These are phyloP conservation scores for Populus simonii DNA, from an alignment of 345 rosid species.

Conservation along the genomic window DNA sequence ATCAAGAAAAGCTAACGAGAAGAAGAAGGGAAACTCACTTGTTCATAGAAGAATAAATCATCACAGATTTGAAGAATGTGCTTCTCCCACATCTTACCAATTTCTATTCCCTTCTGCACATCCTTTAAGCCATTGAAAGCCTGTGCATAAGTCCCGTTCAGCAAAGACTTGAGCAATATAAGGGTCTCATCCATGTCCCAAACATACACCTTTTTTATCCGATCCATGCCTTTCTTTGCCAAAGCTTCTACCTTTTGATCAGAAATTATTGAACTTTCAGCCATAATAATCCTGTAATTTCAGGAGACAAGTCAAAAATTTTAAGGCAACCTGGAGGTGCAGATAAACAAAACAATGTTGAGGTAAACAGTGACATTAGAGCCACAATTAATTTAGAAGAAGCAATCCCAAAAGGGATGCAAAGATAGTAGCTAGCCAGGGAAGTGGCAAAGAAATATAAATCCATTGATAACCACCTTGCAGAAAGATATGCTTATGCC, in stretches of 20 bases:
- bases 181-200: constrained; percentile 99
- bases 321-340: not conserved
- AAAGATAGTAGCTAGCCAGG: too few species aligned
- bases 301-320: not conserved
- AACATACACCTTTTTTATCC: constrained; percentile 51
- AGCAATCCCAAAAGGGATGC: too few species aligned
- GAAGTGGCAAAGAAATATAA: too few species aligned
- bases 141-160: constrained; percentile 62
- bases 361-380: not conserved
- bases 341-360: not conserved
- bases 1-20: not conserved
- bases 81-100: constrained; percentile 82
- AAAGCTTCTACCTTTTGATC: constrained; percentile 21
- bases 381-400: not conserved
- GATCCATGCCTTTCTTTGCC: constrained; percentile 18
- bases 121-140: constrained; percentile 56
- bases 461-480: too few species aligned
- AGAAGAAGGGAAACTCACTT: constrained; percentile 38
- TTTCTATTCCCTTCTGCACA: constrained; percentile 56
- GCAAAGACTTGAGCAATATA: constrained; percentile 74
- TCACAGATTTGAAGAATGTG: constrained; percentile 71
- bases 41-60: constrained; percentile 67
- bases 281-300: constrained; percentile 15
- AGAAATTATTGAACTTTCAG: constrained; percentile 19
- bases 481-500: too few species aligned